Base-by-base conservation (phyloP, 805 yeast species). In the Starmerella sirachaensis region DNA sequence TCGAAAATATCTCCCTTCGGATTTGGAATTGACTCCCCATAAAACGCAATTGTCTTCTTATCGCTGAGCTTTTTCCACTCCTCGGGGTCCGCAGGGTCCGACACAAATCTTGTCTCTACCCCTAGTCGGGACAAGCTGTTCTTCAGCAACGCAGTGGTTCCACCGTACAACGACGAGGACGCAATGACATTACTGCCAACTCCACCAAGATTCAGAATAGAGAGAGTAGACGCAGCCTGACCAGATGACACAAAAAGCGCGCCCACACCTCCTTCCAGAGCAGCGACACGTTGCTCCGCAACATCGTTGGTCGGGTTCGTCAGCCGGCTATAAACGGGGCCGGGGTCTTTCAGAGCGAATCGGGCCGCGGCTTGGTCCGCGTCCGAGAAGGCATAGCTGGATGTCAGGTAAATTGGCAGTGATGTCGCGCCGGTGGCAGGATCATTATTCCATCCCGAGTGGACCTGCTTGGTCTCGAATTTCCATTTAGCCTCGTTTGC, bases 231-330 rank as follows among this genome's bases (percentile, higher is more conserved):
- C 19, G 97, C 96, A 38, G 96, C 88, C 64, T 86, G 95, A 45
- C 98, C 98, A n/a, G 96, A 85, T 17, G 93, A 61, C 18, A 79
- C 78, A 6, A 94, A 93, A 39, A 88, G 63, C 4, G 94, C 97
- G 42, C 80, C 93, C 35, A 76, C 77, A 55, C 97, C 98, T 41
- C 80, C 78, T 63, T 88, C 98, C 43, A 88, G 70, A 35, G 93
- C 93, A 38, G 95, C 93, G 43, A 88, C 69, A 64, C 98, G 73
- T 58, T 81, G 74, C 63, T 88, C 98, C 46, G 88, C 80, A 18
- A 81, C 88, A 52, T 80, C 93, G 41, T 70, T 78, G 43, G 98
- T 88, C 46, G 98, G 98, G 65, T 88, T 88, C 72, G 74, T 77
- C 50, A 88, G 68, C 59, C 98, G 74, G 10, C 93, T 77, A 66